Base-by-base conservation (phyloP, 2,329 filamentous ascomycete genomes). In the Diaporthe vaccinii region DNA sequence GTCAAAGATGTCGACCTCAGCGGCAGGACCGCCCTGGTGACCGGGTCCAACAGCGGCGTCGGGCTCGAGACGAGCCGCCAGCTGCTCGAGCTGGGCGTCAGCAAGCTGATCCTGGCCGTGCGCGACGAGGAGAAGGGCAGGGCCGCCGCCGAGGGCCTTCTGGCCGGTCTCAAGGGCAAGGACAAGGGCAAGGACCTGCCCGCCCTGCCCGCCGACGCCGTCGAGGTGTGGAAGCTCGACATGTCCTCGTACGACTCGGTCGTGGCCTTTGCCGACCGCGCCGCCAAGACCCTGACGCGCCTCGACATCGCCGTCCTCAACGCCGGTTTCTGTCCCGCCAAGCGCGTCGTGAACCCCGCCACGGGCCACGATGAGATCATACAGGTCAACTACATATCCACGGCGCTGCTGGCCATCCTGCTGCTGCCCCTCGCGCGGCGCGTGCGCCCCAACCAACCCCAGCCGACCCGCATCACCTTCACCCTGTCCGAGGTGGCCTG, bases 321-420 rank as follows among this genome's bases (percentile, higher is more conserved):
- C 65, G 80, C 80, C 7, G 80, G 85, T 0, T 46, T 81, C n/a
- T 51, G 61, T 44, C 36, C 22, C 3, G 41, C 53, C 5, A 73
- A 62, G 17, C 57, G 46, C 28, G 15, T n/a, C 14, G 15, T 75
- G 44, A 75, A 75, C 72, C 77, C 87, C 4, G 79, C 81, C 3
- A 86, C 84, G 0, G 12, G 12, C 1, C 79, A 82, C 0, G 88
- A 90, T 75, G 80, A 80, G 44, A 85, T 82, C 3, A 80, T 90
- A 53, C 88, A 87, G 0, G 84, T 86, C 59, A 90, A 90, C 74
- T 87, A 88, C 22, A 83, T 90, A 73, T 85, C 83, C 49, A 89
- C 86, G 0, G 84, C 88, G 31, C 79, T 90, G 2, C 81, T 90
- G 1, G 85, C 83, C 0, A 77, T 88, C 0, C 80, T 89, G 0